Conservation (phyloP, 371 early-diverging fungal genomes). For the Rhizopus microsporus region DNA sequence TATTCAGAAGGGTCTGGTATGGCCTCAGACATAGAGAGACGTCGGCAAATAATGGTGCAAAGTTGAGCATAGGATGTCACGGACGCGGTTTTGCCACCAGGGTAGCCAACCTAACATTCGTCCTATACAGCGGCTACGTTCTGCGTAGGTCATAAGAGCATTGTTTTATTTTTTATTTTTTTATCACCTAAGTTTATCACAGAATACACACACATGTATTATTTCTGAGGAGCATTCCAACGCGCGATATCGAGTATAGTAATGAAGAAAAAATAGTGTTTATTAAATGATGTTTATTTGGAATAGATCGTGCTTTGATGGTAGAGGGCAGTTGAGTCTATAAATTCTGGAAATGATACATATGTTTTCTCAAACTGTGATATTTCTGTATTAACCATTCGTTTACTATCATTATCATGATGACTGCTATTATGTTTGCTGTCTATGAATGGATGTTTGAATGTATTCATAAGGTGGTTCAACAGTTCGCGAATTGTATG, state of each 20-base stretch:
- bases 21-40: too few species aligned
- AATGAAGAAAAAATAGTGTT: neutral
- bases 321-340: neutral
- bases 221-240: conserved; percentile 10
- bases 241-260: conserved; percentile 7
- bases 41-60: too few species aligned
- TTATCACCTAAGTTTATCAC: neutral
- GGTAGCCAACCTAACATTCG: too few species aligned
- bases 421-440: too few species aligned
- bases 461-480: conserved; percentile 12
- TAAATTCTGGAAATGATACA: conserved; percentile 27
- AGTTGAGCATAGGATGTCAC: too few species aligned
- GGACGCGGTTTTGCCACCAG: too few species aligned
- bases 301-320: neutral
- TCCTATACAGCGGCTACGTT: too few species aligned
- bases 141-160: too few species aligned
- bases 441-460: conserved; percentile 4
- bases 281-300: neutral
- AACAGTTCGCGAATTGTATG: conserved; percentile 7
- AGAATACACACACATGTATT: conserved; percentile 10
- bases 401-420: too few species aligned
- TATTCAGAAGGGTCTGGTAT: too few species aligned
- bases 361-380: conserved; percentile 29
- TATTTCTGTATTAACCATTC: conserved; percentile 5
- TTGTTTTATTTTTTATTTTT: neutral